A percentile compares a stretch with the other conserved stretches of the same genome.
Conservation (phyloP, 2,329 filamentous ascomycete species). For the Nemania serpens region DNA sequence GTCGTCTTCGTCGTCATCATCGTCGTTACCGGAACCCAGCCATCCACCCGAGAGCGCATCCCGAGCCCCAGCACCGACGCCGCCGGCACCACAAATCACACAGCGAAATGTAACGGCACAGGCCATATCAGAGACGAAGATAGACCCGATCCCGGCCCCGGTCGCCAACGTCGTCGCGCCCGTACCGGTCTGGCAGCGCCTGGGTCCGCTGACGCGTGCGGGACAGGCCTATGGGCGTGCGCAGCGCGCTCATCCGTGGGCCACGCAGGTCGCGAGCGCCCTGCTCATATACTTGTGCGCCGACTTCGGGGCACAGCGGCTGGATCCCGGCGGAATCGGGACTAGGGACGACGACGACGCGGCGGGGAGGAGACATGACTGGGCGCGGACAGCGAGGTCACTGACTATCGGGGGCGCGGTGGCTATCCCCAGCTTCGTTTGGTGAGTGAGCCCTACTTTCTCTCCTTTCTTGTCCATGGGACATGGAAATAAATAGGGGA, state of each 20-base stretch:
- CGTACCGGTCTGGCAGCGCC: constrained; percentile 58
- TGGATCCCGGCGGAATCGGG: constrained; percentile 42
- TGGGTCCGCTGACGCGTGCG: constrained; percentile 60
- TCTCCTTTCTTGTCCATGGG: background rate
- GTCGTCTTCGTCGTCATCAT: background rate
- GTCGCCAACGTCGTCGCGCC: constrained; percentile 42
- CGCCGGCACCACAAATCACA: background rate
- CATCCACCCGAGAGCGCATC: constrained; percentile 1
- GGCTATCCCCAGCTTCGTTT: constrained; percentile 79
- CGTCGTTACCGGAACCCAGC: background rate
- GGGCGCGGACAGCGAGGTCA: constrained; percentile 69
- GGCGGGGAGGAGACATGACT: constrained; percentile 59
- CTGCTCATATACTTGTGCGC: constrained; percentile 79
- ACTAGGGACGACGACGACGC: constrained; percentile 35
- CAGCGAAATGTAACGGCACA: background rate
- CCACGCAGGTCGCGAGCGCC: constrained; percentile 78
- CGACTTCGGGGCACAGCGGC: constrained; percentile 76
- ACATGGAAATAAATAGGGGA: background rate
- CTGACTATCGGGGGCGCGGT: constrained; percentile 74
- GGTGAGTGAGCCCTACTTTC: constrained; percentile 57
- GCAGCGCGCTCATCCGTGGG: constrained; percentile 73
- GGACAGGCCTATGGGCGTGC: constrained; percentile 68
- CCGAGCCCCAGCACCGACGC: constrained; percentile 7
- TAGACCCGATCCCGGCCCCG: constrained; percentile 48
- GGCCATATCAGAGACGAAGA: constrained; percentile 21